phyloP scores from a whole-genome alignment of 495 filamentous ascomycete genomes.

The Ascobolus immersus region DNA sequence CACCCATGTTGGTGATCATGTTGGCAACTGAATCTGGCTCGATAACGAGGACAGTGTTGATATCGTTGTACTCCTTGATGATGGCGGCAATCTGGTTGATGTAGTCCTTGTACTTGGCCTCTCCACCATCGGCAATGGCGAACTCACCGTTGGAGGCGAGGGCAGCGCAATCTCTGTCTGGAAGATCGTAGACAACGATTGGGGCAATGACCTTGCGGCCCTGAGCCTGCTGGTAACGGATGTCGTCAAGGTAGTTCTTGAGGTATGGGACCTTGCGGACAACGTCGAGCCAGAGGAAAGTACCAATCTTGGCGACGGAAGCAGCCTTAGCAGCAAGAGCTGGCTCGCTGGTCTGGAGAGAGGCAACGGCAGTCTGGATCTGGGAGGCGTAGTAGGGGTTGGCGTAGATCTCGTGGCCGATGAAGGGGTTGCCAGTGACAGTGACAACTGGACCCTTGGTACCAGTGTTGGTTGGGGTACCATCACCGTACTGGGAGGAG shows the following conservation, averaged over 20 bases:
- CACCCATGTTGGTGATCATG: conserved; percentile 46
- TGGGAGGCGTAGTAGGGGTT: conserved; percentile 32
- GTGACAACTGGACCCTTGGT: conserved; percentile 8
- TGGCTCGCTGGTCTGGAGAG: conserved; percentile 23
- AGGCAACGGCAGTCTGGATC: conserved; percentile 25
- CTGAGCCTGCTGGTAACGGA: conserved; percentile 13
- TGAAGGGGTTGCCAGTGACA: conserved; percentile 24
- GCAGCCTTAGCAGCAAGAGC: conserved; percentile 21
- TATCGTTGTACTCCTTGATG: conserved; percentile 28
- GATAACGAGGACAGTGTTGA: conserved; percentile 28
- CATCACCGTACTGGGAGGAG: too few species aligned
- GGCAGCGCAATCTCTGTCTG: conserved; percentile 34
- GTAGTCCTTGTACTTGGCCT: conserved; percentile 8
- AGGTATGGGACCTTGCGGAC: conserved; percentile 24
- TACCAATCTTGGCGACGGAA: conserved; percentile 36
- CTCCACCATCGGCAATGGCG: conserved; percentile 21
- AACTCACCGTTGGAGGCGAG: conserved; percentile 42
- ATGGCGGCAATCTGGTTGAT: conserved; percentile 28
- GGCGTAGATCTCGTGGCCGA: conserved; percentile 24
- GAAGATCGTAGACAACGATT: conserved; percentile 33
- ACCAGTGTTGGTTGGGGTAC: conserved; percentile 1
- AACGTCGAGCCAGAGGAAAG: conserved; percentile 46
- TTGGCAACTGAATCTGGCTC: conserved; percentile 66
- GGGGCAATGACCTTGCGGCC: conserved; percentile 26
- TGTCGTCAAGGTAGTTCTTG: conserved; percentile 20